Conservation (phyloP, 306 rosid species). For the Medicago arabica region DNA sequence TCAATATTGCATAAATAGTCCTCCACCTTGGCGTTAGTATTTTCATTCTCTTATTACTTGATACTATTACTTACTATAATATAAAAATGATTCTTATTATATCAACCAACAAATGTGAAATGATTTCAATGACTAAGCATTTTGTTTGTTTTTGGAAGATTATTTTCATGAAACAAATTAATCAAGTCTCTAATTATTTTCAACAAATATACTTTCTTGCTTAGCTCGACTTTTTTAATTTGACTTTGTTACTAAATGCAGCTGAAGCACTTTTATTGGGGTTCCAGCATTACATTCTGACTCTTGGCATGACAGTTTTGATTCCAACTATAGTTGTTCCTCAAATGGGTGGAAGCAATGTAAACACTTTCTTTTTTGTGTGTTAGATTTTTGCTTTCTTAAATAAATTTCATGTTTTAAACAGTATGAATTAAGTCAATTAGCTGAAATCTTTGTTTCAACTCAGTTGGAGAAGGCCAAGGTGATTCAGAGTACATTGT, state of each 20-base stretch:
- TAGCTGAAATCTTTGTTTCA: background rate
- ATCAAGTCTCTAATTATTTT: background rate
- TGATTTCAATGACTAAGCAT: no score
- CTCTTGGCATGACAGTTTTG: slow-evolving; percentile 73
- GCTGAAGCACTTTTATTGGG: slow-evolving; percentile 69
- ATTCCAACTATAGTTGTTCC: slow-evolving; percentile 81
- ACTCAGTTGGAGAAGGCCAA: slow-evolving; percentile 81
- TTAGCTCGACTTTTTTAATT: no score
- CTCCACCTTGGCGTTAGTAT: slow-evolving; percentile 84
- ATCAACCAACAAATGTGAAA: no score
- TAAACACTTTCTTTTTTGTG: slow-evolving; percentile 37
- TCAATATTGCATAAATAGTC: slow-evolving; percentile 75
- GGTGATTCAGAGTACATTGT: slow-evolving; percentile 69
- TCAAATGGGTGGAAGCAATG: slow-evolving; percentile 88
- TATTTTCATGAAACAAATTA: background rate
- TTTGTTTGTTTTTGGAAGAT: no score
- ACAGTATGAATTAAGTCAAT: background rate
- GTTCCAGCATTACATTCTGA: slow-evolving; percentile 85
- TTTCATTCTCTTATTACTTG: background rate
- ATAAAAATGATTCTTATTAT: no score
- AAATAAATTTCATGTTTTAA: background rate
- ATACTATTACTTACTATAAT: no score
- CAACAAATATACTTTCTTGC: background rate
- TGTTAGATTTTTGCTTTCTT: background rate
- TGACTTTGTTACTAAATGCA: slow-evolving; percentile 6